These are phyloP conservation scores for Mycoemilia scoparia DNA, from an alignment of 192 early-diverging fungal genomes.

Conservation along the genomic window DNA sequence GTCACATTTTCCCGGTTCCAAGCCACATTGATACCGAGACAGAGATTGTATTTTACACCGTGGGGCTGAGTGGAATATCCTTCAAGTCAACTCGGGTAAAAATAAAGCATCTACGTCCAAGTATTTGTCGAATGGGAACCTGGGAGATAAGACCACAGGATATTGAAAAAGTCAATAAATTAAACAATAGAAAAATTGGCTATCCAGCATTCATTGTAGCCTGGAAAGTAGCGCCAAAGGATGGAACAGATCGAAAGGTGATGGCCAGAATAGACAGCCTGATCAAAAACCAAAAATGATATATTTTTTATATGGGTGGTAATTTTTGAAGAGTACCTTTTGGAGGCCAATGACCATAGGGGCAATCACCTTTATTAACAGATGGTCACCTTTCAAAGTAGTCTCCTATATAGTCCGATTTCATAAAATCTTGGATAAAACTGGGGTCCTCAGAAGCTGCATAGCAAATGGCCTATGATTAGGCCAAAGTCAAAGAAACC, in stretches of 20 bases:
- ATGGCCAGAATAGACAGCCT: constrained; percentile 22
- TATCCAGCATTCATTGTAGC: constrained; percentile 17
- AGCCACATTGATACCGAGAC: constrained; percentile 9
- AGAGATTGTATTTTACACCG: constrained; percentile 16
- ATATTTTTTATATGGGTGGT: not conserved
- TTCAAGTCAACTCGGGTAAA: constrained; percentile 6
- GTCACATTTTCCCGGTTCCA: constrained; percentile 2
- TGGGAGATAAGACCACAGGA: constrained; percentile 13
- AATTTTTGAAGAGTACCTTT: not conserved
- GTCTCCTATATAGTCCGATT: no score
- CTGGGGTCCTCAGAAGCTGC: no score
- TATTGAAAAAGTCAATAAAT: constrained; percentile 2
- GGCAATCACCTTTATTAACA: no score
- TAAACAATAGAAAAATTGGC: constrained; percentile 6
- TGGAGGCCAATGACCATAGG: no score
- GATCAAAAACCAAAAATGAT: constrained; percentile 4
- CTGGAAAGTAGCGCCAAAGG: constrained; percentile 16
- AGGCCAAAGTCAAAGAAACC: no score
- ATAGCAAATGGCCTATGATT: no score
- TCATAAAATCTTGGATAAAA: no score
- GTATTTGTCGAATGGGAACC: constrained; percentile 10
- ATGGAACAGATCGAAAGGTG: constrained; percentile 5
- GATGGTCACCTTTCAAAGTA: no score
- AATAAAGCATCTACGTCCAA: constrained; percentile 12
- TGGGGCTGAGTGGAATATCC: constrained; percentile 16